Percentiles rank a stretch among this genome's conserved stretches.
Conservation (phyloP, 2,329 filamentous ascomycete species). For the Botryotinia narcissicola region DNA sequence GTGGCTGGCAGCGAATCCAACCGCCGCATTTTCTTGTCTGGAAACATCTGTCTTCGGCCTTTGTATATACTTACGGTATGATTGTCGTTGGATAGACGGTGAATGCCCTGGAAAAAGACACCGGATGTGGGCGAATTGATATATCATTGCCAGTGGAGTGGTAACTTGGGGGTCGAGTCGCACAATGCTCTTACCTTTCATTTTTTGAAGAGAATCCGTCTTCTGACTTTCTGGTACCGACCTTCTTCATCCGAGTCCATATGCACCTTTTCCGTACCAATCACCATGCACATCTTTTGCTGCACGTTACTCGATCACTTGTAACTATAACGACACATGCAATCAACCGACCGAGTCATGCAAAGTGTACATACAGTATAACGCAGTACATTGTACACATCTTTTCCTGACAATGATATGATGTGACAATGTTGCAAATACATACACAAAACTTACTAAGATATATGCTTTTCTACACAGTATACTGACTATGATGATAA, state of each 20-base stretch:
- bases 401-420: slow-evolving; percentile 6
- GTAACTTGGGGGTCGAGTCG: slow-evolving; percentile 2
- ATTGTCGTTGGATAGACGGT: not conserved
- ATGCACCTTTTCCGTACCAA: slow-evolving; percentile 10
- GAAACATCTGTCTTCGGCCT: not conserved
- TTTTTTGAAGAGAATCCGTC: not conserved
- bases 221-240: slow-evolving; percentile 20
- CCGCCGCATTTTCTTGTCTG: slow-evolving; percentile 19
- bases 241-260: slow-evolving; percentile 13
- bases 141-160: not conserved
- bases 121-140: not conserved
- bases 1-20: slow-evolving; percentile 22
- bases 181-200: slow-evolving; percentile 13
- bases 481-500: not conserved
- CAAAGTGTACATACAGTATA: slow-evolving; percentile 17
- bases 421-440: slow-evolving; percentile 12
- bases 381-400: slow-evolving; percentile 11
- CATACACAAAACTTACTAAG: not conserved
- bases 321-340: slow-evolving; percentile 21
- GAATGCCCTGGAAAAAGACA: not conserved
- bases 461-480: not conserved
- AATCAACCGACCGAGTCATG: slow-evolving; percentile 23
- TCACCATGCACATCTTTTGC: not conserved
- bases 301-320: slow-evolving; percentile 23
- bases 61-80: slow-evolving; percentile 8